Conservation (phyloP, 2,329 filamentous ascomycete species). For the Mycosphaerella arachidis region DNA sequence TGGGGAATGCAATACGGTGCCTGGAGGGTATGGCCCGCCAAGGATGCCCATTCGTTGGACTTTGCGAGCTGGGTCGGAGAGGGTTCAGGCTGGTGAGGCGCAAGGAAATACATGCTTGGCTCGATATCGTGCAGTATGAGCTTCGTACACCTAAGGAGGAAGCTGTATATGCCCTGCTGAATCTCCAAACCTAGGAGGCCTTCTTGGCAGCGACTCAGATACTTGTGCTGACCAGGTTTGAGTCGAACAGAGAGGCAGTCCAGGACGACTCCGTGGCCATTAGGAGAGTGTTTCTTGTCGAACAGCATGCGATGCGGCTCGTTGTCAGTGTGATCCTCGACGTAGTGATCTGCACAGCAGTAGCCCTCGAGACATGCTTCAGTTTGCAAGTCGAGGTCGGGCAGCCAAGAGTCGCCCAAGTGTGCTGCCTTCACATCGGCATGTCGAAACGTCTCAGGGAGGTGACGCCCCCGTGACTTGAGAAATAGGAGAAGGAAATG, state of each 20-base stretch:
- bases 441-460: conserved; percentile 46
- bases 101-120: conserved; percentile 10
- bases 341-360: conserved; percentile 11
- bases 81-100: conserved; percentile 15
- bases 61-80: background rate
- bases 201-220: conserved; percentile 4
- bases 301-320: conserved; percentile 21
- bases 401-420: conserved; percentile 28
- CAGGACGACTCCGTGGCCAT: conserved; percentile 27
- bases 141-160: conserved; percentile 48
- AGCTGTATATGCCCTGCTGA: conserved; percentile 46
- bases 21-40: conserved; percentile 37
- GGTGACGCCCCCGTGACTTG: conserved; percentile 48
- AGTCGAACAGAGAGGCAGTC: conserved; percentile 5
- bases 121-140: conserved; percentile 52
- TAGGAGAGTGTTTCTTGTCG: conserved; percentile 25
- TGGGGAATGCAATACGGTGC: conserved; percentile 51
- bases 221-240: conserved; percentile 9
- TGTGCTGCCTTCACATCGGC: conserved; percentile 40
- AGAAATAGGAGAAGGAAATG: conserved; percentile 49
- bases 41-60: conserved; percentile 7
- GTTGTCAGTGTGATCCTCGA: conserved; percentile 8
- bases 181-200: conserved; percentile 47
- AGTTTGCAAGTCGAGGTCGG: conserved; percentile 3
- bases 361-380: conserved; percentile 6